These are phyloP conservation scores for Lactarius sanguifluus DNA, from an alignment of 768 basidiomycete genomes.

Conservation along the genomic window DNA sequence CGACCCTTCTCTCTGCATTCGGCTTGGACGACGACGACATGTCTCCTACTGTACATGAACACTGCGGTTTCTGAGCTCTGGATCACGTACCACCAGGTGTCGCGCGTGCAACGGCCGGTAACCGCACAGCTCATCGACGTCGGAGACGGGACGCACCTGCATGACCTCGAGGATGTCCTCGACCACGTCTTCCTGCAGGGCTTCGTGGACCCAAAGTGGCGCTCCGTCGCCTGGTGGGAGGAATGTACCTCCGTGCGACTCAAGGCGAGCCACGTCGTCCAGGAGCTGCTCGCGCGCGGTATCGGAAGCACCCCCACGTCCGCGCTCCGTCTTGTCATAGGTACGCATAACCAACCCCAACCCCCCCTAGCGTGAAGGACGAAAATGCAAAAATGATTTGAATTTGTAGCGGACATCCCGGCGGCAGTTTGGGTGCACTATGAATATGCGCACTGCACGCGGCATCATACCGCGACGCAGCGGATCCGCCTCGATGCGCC, in stretches of 20 bases:
- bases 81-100: conserved; percentile 50
- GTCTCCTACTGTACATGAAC: too few species aligned
- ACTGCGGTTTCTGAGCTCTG: conserved; percentile 40
- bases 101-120: conserved; percentile 42
- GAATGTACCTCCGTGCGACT: conserved; percentile 41
- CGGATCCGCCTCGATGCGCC: conserved; percentile 42
- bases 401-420: conserved; percentile 41
- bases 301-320: conserved; percentile 44
- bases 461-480: conserved; percentile 41
- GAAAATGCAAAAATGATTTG: too few species aligned
- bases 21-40: not conserved
- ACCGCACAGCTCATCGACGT: conserved; percentile 52
- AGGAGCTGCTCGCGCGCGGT: conserved; percentile 40
- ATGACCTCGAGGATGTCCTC: conserved; percentile 50
- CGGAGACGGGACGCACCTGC: conserved; percentile 42
- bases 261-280: conserved; percentile 38
- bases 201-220: conserved; percentile 46
- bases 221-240: conserved; percentile 48
- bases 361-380: too few species aligned
- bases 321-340: conserved; percentile 48
- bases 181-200: conserved; percentile 48
- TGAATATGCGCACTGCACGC: conserved; percentile 39
- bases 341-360: conserved; percentile 38
- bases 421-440: conserved; percentile 48
- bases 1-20: conserved; percentile 5